A percentile compares a stretch with the other conserved stretches of the same genome.
These are phyloP conservation scores for Moesziomyces aphidis DNA, from an alignment of 1,284 basidiomycete species.

Conservation along the genomic window DNA sequence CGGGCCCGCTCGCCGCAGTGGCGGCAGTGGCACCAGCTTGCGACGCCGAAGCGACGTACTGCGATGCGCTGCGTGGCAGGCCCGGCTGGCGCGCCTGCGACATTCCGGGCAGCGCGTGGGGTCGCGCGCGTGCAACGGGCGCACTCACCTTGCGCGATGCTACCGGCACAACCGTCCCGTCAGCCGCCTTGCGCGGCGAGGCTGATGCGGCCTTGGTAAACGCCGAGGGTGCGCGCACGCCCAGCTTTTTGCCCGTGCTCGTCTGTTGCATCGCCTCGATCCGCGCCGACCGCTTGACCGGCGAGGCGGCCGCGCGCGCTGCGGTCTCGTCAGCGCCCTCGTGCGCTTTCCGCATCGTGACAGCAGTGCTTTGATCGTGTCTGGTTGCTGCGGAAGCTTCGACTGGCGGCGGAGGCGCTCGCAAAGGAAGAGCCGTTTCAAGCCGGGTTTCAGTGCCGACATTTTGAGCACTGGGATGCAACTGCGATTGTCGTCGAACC, in stretches of 20 bases:
- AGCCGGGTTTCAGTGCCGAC: too few relatives aligned
- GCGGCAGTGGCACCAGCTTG: neutral
- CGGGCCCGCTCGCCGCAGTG: slow-evolving; percentile 7
- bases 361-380: too few relatives aligned
- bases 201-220: slow-evolving; percentile 14
- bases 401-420: too few relatives aligned
- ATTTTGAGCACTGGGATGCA: too few relatives aligned
- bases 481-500: too few relatives aligned
- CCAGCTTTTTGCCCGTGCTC: slow-evolving; percentile 27
- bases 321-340: neutral
- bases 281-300: slow-evolving; percentile 38
- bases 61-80: slow-evolving; percentile 31
- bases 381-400: neutral
- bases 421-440: too few relatives aligned
- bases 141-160: slow-evolving; percentile 4
- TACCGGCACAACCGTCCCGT: neutral
- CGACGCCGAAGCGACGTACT: slow-evolving; percentile 6
- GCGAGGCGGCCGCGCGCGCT: slow-evolving; percentile 11
- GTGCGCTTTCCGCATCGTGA: neutral
- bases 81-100: slow-evolving; percentile 45
- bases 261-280: slow-evolving; percentile 45
- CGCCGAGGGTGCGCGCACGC: slow-evolving; percentile 27
- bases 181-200: slow-evolving; percentile 17
- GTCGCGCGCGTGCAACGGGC: slow-evolving; percentile 3
- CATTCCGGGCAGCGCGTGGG: slow-evolving; percentile 21